Base-by-base conservation (phyloP, 2,329 filamentous ascomycete genomes). In the Colletotrichum higginsianum region DNA sequence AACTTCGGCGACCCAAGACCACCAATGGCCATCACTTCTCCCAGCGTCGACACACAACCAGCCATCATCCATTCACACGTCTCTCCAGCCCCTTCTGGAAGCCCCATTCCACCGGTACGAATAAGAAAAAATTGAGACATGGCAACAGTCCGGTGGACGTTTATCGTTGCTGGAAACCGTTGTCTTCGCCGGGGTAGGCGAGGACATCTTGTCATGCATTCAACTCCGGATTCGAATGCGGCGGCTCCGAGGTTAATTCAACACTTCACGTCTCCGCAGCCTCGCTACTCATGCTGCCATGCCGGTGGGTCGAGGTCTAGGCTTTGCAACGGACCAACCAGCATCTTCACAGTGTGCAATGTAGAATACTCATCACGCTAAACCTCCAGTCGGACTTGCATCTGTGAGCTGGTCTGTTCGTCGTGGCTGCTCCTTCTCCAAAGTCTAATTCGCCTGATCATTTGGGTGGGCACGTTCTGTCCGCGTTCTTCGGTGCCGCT, bases 391-490 rank as follows among this genome's bases (percentile, higher is more conserved):
- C 18, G 60, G 15, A 15, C 56, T 40, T 53, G 40, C 26, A n/a
- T n/a, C 21, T 90, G 30, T 38, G 2, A 38, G 16, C 21, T 38
- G 12, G 38, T 35, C 38, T 53, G 44, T 38, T 18, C 65, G 50
- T 53, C 21, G 23, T 52, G 21, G 44, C 26, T n/a, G 26, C 26
- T 42, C 46, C 46, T 38, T 49, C 21, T n/a, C 30, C 53, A 53
- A 63, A 40, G 40, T 60, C 18, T 47, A 56, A 58, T 52, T 13
- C 52, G 46, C 64, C 52, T 23, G 65, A 63, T 53, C 42, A 15
- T 35, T 21, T n/a, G 21, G 18, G 23, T n/a, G 46, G 44, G 64
- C 46, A 60, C 53, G 53, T 68, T 62, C 18, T 56, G 13, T 16
- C 57, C 38, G 49, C 38, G 35, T 23, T 56, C 13, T 40, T 30